Conservation (phyloP, 805 yeast species). For the Groenewaldozyma tartarivorans region DNA sequence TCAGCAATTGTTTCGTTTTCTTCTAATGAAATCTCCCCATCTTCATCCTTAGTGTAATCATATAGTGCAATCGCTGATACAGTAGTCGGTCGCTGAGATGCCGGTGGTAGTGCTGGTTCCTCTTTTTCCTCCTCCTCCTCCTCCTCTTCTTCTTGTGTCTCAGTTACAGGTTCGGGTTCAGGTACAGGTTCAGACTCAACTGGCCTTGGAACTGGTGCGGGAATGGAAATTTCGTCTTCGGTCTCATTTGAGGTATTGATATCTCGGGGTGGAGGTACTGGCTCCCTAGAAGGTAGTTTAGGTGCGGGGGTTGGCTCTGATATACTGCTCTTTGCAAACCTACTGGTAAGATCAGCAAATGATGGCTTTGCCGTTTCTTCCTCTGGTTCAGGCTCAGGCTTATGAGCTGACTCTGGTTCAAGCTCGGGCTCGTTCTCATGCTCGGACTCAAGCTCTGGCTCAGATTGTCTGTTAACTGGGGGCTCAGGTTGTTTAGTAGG, state of each 20-base stretch:
- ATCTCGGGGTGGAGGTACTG: conserved; percentile 8
- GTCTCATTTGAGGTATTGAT: conserved; percentile 12
- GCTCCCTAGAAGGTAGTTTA: conserved; percentile 10
- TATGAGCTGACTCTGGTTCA: conserved; percentile 8
- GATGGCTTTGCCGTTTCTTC: neutral
- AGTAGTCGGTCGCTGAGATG: conserved; percentile 1
- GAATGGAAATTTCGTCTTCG: neutral
- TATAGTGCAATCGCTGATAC: conserved; percentile 69
- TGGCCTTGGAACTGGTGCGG: neutral
- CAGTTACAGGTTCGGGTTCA: conserved; percentile 15
- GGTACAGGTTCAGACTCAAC: neutral
- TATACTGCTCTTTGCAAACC: neutral
- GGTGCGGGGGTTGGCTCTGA: conserved; percentile 16
- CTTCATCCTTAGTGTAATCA: conserved; percentile 68
- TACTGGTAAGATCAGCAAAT: neutral
- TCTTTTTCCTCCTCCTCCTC: conserved; percentile 7
- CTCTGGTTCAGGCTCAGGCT: conserved; percentile 33
- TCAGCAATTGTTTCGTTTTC: conserved; percentile 62
- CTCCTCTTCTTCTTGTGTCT: conserved; percentile 8
- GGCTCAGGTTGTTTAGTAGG: neutral
- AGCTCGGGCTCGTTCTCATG: conserved; percentile 13
- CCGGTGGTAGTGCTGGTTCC: conserved; percentile 3
- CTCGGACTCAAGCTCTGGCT: conserved; percentile 16
- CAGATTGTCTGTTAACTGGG: conserved; percentile 12
- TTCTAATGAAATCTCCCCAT: conserved; percentile 56